Base-by-base conservation (phyloP, 2,329 filamentous ascomycete genomes). In the Colletotrichum australisinense region DNA sequence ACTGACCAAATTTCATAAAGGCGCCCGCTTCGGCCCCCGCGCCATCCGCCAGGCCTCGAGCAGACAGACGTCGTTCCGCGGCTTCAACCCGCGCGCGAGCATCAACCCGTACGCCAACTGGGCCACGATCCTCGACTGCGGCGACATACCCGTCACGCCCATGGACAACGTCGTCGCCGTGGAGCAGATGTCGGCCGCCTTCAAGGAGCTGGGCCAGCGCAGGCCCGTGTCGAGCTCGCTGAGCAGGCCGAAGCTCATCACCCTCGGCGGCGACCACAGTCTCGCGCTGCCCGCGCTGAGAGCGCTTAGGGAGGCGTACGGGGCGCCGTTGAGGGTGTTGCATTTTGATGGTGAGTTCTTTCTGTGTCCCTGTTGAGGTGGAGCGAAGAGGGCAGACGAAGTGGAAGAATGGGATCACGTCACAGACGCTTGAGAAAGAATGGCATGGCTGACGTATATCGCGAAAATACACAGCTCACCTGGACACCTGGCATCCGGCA, bases 101-200 rank as follows among this genome's bases (percentile, higher is more conserved):
- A 88, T 98, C 76, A 98, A 98, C 82, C 95, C 95, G 0, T 98
- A 97, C 84, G 86, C 86, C 53, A 93, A 89, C 67, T 96, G 93
- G 93, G 93, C 94, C 1, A 91, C 86, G 52, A 90, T 98, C 72
- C 86, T 96, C 63, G 95, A 98, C 85, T 98, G 95, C 81, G 95
- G 95, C 59, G 95, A 98, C 80, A 95, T 98, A 69, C 95, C 95
- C 32, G 88, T 97, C 76, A 94, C 93, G 0, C 95, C 95, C 0
- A 93, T 97, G 77, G 95, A 98, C 84, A 98, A 98, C 81, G 90
- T 87, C 1, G 86, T 97, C 19, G 95, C 95, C 0, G 85, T 95
- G 67, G 86, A 88, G 57, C 95, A 98, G 83, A 97, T 98, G 95
- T 94, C 90, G 38, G 90, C 93, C 79, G 95, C 94, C 0, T 95